Percentiles rank a stretch among this genome's conserved stretches.
Evolutionary conservation across 257 asterid genomes (phyloP).

Genomic region (Prunella vulgaris): DNA sequence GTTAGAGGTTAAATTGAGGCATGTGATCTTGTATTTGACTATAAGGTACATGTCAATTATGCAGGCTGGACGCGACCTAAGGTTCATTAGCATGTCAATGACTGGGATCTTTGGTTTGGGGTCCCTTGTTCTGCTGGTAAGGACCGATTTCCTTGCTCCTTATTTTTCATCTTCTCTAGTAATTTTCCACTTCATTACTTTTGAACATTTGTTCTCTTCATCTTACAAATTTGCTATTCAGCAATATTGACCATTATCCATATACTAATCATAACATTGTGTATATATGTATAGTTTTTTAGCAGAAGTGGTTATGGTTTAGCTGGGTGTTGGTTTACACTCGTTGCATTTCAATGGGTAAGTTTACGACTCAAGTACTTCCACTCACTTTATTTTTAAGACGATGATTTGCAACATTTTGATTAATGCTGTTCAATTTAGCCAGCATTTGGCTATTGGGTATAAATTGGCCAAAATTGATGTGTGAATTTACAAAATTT

Average conservation of each 20-base stretch:
- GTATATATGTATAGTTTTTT: conserved; percentile 39
- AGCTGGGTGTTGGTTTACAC: conserved; percentile 80
- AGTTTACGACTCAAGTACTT: conserved; percentile 5
- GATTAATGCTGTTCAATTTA: background rate
- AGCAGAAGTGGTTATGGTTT: conserved; percentile 72
- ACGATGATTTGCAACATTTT: background rate
- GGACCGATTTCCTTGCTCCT: conserved; percentile 9
- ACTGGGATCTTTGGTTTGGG: conserved; percentile 55
- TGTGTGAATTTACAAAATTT: background rate
- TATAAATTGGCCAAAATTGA: background rate
- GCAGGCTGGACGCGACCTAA: conserved; percentile 96
- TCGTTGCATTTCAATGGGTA: conserved; percentile 95
- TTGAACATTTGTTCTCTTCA: background rate
- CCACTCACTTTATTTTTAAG: background rate
- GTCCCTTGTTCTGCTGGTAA: conserved; percentile 67
- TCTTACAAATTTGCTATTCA: background rate
- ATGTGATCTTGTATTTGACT: background rate
- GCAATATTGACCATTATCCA: background rate
- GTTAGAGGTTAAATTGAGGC: background rate
- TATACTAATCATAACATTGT: background rate
- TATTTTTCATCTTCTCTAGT: background rate
- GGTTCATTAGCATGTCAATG: conserved; percentile 82
- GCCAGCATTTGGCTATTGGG: background rate
- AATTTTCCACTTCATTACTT: background rate
- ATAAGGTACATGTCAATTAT: conserved; percentile 12